These are phyloP conservation scores for Naematelia encephala DNA, from an alignment of 768 basidiomycete species.

Conservation along the genomic window DNA sequence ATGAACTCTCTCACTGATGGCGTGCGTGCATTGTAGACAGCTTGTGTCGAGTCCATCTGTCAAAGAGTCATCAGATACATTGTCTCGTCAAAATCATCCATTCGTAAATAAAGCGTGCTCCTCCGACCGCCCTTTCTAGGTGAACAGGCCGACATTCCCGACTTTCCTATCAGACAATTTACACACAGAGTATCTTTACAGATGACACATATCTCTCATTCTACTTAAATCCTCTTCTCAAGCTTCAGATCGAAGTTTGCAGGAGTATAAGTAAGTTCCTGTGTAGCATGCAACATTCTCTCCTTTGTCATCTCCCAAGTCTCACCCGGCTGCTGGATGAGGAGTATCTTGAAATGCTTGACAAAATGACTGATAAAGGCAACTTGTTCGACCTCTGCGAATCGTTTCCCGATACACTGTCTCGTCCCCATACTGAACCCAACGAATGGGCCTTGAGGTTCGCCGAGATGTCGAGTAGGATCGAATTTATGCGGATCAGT, in stretches of 20 bases:
- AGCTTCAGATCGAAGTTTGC: slow-evolving; percentile 22
- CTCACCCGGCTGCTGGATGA: slow-evolving; percentile 16
- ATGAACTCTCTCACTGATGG: too few species aligned
- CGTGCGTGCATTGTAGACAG: too few species aligned
- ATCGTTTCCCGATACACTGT: slow-evolving; percentile 30
- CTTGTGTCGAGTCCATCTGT: too few species aligned
- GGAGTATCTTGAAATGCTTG: slow-evolving; percentile 16
- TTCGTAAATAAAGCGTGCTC: too few species aligned
- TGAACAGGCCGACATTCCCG: neutral
- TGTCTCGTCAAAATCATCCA: neutral
- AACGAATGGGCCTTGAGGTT: slow-evolving; percentile 6
- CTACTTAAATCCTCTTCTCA: neutral
- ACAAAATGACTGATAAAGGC: slow-evolving; percentile 18
- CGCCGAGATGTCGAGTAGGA: slow-evolving; percentile 16
- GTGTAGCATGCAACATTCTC: slow-evolving; percentile 24
- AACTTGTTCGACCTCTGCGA: slow-evolving; percentile 34
- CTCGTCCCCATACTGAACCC: slow-evolving; percentile 24
- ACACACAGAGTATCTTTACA: neutral
- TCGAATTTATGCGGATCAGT: slow-evolving; percentile 10
- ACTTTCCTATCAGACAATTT: too few species aligned
- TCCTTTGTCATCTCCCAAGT: slow-evolving; percentile 20
- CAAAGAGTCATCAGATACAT: too few species aligned
- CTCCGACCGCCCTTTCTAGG: too few species aligned
- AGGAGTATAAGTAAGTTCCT: slow-evolving; percentile 33
- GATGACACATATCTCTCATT: neutral